phyloP scores from a whole-genome alignment of 1,139 yeast species.

The Arxiozyma heterogenica region DNA sequence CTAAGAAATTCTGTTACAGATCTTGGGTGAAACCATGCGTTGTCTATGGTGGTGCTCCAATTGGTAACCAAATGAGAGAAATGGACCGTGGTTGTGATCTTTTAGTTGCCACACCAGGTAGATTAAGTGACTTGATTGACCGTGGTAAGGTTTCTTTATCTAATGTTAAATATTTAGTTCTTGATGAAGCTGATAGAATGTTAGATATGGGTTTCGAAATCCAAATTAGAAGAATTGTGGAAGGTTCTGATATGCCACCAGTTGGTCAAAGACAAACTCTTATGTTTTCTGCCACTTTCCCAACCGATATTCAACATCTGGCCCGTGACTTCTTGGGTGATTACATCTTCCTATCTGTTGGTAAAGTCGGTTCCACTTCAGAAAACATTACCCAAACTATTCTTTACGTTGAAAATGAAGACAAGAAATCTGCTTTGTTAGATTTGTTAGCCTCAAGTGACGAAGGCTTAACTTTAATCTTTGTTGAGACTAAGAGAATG shows the following conservation, averaged over 20 bases:
- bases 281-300: conserved; percentile 99
- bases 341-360: conserved; percentile 91
- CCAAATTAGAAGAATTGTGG: conserved; percentile 96
- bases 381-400: conserved; percentile 95
- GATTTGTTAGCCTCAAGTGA: conserved; percentile 78
- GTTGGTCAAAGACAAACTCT: conserved; percentile 88
- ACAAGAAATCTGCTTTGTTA: conserved; percentile 83
- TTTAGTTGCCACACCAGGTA: conserved; percentile 97
- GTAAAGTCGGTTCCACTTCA: conserved; percentile 96
- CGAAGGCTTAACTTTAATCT: conserved; percentile 77
- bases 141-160: conserved; percentile 86
- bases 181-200: conserved; percentile 99
- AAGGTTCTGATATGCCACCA: conserved; percentile 94
- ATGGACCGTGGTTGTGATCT: conserved; percentile 92
- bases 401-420: conserved; percentile 88
- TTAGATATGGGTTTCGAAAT: conserved; percentile 99
- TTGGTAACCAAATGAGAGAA: conserved; percentile 77
- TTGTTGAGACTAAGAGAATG: conserved; percentile 98
- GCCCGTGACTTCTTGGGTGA: conserved; percentile 96
- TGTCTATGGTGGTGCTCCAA: conserved; percentile 97
- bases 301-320: conserved; percentile 90
- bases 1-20: conserved; percentile 91
- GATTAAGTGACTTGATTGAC: conserved; percentile 90
- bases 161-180: conserved; percentile 85
- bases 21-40: conserved; percentile 98